phyloP scores from a whole-genome alignment of 2,329 filamentous ascomycete genomes.

The Fusarium proliferatum region DNA sequence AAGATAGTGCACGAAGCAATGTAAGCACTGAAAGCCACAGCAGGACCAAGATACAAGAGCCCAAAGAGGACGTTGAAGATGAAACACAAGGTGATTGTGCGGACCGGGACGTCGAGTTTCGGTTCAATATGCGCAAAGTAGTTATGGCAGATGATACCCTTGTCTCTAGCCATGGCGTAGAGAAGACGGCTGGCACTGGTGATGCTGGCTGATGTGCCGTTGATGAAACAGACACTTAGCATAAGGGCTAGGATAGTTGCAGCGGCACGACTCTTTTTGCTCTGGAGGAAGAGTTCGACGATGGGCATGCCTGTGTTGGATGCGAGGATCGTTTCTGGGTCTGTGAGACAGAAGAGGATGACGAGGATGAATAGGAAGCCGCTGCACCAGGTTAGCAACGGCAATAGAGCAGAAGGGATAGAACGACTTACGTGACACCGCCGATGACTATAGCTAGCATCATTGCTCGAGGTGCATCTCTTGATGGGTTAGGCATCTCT shows the following conservation, averaged over 20 bases:
- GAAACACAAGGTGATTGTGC: conserved; percentile 19
- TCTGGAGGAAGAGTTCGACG: conserved; percentile 57
- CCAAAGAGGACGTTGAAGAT: conserved; percentile 35
- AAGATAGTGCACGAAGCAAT: conserved; percentile 36
- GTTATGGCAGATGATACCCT: conserved; percentile 23
- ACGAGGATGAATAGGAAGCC: conserved; percentile 54
- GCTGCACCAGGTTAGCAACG: conserved; percentile 23
- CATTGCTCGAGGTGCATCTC: conserved; percentile 56
- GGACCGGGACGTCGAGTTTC: conserved; percentile 24
- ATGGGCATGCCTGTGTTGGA: conserved; percentile 59
- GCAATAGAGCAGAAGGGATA: rapidly evolving
- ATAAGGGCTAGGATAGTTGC: conserved; percentile 52
- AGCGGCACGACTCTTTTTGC: conserved; percentile 53
- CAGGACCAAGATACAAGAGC: conserved; percentile 27
- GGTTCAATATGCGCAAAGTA: conserved; percentile 23
- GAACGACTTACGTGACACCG: conserved; percentile 52
- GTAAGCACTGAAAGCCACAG: conserved; percentile 34
- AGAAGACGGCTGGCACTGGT: conserved; percentile 56
- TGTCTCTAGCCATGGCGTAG: conserved; percentile 48
- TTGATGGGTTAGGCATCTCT: conserved; percentile 56
- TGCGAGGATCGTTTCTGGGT: conserved; percentile 49
- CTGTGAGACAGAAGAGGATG: conserved; percentile 55
- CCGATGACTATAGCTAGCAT: conserved; percentile 56
- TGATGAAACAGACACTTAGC: conserved; percentile 57
- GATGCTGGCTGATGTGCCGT: conserved; percentile 53